These are phyloP conservation scores for Mycena albidolilacea DNA, from an alignment of 768 basidiomycete genomes.

Conservation along the genomic window DNA sequence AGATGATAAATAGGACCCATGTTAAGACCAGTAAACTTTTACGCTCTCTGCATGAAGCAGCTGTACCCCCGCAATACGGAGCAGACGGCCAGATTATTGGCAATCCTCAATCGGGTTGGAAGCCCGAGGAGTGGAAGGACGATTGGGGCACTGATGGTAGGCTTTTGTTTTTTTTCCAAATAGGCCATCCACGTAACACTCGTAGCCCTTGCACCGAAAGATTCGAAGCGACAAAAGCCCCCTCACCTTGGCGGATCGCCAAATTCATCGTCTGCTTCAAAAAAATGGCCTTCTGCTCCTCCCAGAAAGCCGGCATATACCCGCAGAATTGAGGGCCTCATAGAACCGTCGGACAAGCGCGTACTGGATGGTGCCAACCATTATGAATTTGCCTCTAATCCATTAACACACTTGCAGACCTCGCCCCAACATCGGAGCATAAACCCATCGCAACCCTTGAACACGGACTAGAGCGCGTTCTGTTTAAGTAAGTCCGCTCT, in stretches of 20 bases:
- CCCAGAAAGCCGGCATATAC: slow-evolving; percentile 37
- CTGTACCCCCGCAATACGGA: slow-evolving; percentile 27
- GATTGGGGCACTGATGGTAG: slow-evolving; percentile 39
- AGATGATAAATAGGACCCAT: slow-evolving; percentile 24
- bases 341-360: slow-evolving; percentile 41
- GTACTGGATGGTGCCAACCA: slow-evolving; percentile 37
- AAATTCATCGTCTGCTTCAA: background rate
- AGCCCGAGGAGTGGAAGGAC: slow-evolving; percentile 37
- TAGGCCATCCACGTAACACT: background rate
- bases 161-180: background rate
- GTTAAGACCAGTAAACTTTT: slow-evolving; percentile 27
- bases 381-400: background rate
- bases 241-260: slow-evolving; percentile 21
- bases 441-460: slow-evolving; percentile 74
- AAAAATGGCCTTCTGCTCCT: background rate
- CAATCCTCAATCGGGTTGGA: slow-evolving; percentile 23
- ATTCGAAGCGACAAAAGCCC: slow-evolving; percentile 25
- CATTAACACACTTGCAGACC: slow-evolving; percentile 51
- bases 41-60: slow-evolving; percentile 19
- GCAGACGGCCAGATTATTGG: slow-evolving; percentile 5
- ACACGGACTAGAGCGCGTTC: slow-evolving; percentile 77
- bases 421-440: slow-evolving; percentile 59
- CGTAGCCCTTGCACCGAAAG: slow-evolving; percentile 20
- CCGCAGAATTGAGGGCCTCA: slow-evolving; percentile 54
- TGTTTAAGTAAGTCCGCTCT: slow-evolving; percentile 76